Percentiles rank a stretch among this genome's conserved stretches.
Conservation (phyloP, 2,329 filamentous ascomycete species). For the Exophiala alcalophila region DNA sequence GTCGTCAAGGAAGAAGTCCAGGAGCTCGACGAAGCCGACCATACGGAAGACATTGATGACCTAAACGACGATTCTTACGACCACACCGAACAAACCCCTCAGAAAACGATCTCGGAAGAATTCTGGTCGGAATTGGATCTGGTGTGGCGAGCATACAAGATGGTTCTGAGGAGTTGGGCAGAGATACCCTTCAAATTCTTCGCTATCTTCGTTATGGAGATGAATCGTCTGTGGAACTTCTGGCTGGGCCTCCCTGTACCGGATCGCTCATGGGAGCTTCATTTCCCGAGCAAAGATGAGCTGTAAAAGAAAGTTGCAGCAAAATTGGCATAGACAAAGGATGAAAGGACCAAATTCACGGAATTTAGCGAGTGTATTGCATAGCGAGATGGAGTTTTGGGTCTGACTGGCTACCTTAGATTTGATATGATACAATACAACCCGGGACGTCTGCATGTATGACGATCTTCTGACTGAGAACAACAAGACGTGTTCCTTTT, state of each 20-base stretch:
- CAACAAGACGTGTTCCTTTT: too few relatives aligned
- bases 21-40: neutral
- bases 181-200: constrained; percentile 66
- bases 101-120: constrained; percentile 52
- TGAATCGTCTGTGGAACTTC: constrained; percentile 56
- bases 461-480: too few relatives aligned
- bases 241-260: constrained; percentile 62
- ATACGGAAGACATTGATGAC: constrained; percentile 23
- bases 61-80: constrained; percentile 40
- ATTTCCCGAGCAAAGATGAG: constrained; percentile 45
- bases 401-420: too few relatives aligned
- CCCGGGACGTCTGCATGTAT: too few relatives aligned
- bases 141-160: constrained; percentile 61
- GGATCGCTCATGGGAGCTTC: constrained; percentile 55
- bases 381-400: too few relatives aligned
- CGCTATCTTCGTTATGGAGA: constrained; percentile 54
- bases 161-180: constrained; percentile 69
- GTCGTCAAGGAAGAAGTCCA: constrained; percentile 1
- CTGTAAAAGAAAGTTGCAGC: constrained; percentile 39
- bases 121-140: constrained; percentile 63
- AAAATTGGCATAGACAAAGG: too few relatives aligned
- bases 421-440: too few relatives aligned
- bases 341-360: too few relatives aligned
- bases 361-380: too few relatives aligned
- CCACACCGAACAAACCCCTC: constrained; percentile 23